Base-by-base conservation (phyloP, 169 alveolate species). In the Toxoplasma gondii region DNA sequence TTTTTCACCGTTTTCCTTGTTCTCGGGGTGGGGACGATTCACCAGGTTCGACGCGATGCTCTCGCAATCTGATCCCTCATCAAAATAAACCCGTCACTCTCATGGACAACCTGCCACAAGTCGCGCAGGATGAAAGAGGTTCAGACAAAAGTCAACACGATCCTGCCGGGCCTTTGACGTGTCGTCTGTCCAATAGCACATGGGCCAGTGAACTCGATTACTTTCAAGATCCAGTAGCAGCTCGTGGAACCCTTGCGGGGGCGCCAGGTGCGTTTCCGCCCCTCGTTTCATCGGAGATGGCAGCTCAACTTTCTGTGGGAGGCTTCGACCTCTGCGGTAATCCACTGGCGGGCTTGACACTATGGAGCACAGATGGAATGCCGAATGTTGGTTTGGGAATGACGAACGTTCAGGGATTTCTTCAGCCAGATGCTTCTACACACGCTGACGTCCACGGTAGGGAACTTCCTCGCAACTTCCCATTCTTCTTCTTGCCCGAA, bases 141-240 rank as follows among this genome's bases (percentile, higher is more conserved):
- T 22, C 53, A 31, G 87, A 78, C 9, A 27, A 39, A 38, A 24
- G 87, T 34, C 41, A 31, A 19, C 53, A 12, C 22, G 45, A 38
- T n/a, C 41, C 41, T 39, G 87, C 87, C 34, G 87, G 87, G 0
- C 4, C 87, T 39, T 39, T 78, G 44, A 78, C 34, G 87, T 34
- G 34, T 22, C 87, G 87, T 24, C 45, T 78, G 87, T 78, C 87
- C 87, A 78, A 22, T 22, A 78, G 87, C 87, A 78, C 87, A 2
- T 78, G 87, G 87, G 43, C 53, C 24, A 38, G 53, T 78, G 87
- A 78, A 5, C 41, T 78, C 45, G 87, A 78, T n/a, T 78, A 78
- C 87, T 39, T 34, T 78, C 45, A 34, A 34, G 87, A 78, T 78
- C 44, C 87, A 19, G 27, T 34, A 31, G 87, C 45, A 64, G 78